These are phyloP conservation scores for Calcarisporium arbuscula DNA, from an alignment of 2,329 filamentous ascomycete species.

Conservation along the genomic window DNA sequence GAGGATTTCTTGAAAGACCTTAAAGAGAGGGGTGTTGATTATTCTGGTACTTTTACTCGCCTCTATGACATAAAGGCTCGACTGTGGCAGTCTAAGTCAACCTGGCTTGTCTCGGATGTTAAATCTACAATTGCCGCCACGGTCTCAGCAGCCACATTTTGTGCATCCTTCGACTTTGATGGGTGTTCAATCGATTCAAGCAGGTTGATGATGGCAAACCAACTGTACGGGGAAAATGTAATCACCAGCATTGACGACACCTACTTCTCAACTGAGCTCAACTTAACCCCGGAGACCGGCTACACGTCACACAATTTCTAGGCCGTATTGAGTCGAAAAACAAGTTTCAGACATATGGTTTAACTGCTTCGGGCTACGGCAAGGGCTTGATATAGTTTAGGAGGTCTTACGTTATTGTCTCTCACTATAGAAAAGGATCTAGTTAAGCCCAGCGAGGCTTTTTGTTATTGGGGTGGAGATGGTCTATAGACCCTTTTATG, in stretches of 20 bases:
- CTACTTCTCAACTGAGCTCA: slow-evolving; percentile 7
- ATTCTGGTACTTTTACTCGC: slow-evolving; percentile 8
- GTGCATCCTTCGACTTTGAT: slow-evolving; percentile 10
- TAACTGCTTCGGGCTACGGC: too few relatives aligned
- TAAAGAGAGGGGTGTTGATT: slow-evolving; percentile 5
- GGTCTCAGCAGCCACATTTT: slow-evolving; percentile 9
- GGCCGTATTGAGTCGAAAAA: too few relatives aligned
- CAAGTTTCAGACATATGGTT: too few relatives aligned
- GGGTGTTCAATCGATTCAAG: slow-evolving; percentile 5
- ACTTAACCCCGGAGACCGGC: slow-evolving; percentile 5
- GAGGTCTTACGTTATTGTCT: too few relatives aligned
- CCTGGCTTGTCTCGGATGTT: slow-evolving; percentile 9
- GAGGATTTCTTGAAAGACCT: slow-evolving; percentile 6
- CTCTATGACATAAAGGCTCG: slow-evolving; percentile 4
- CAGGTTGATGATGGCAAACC: slow-evolving; percentile 2
- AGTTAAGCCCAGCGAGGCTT: too few relatives aligned
- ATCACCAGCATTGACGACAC: slow-evolving; percentile 6
- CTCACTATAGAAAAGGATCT: too few relatives aligned
- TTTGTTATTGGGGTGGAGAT: too few relatives aligned
- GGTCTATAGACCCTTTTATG: too few relatives aligned
- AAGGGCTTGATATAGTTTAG: too few relatives aligned
- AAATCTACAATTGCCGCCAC: slow-evolving; percentile 8
- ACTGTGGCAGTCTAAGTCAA: slow-evolving; percentile 6
- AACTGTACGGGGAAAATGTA: slow-evolving; percentile 5
- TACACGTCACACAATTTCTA: slow-evolving; percentile 1